phyloP scores from a whole-genome alignment of 2,329 filamentous ascomycete species.

The Biscogniauxia mediterranea region DNA sequence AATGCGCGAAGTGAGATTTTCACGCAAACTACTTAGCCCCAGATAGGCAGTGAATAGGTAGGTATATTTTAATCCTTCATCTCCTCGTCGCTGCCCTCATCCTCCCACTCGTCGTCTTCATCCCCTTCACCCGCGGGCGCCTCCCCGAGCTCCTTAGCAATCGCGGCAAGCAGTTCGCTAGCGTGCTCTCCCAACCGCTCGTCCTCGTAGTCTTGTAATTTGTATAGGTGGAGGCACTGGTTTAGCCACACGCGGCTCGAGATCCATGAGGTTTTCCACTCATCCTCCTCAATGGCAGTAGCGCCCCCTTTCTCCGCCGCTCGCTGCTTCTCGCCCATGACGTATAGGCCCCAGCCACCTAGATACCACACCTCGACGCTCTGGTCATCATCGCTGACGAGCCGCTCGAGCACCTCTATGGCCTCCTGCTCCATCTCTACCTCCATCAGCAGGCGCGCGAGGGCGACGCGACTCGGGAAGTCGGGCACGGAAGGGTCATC shows the following conservation, averaged over 20 bases:
- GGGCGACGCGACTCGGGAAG: constrained; percentile 80
- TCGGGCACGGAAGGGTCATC: constrained; percentile 74
- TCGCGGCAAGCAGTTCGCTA: constrained; percentile 63
- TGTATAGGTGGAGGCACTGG: constrained; percentile 77
- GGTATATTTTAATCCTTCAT: constrained; percentile 45
- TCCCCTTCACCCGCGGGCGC: constrained; percentile 54
- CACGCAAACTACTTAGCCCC: neutral
- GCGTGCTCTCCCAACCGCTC: constrained; percentile 74
- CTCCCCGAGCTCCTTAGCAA: constrained; percentile 64
- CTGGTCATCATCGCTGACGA: constrained; percentile 85
- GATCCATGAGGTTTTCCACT: constrained; percentile 63
- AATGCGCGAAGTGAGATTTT: neutral
- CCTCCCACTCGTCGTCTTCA: constrained; percentile 50
- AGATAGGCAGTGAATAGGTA: constrained; percentile 2
- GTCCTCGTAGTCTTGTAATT: constrained; percentile 79
- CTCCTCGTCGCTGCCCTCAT: constrained; percentile 53
- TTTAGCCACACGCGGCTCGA: constrained; percentile 81
- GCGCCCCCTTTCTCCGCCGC: constrained; percentile 42
- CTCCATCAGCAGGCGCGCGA: constrained; percentile 86
- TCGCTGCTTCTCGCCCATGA: constrained; percentile 69
- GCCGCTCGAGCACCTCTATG: constrained; percentile 76
- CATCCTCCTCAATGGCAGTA: constrained; percentile 40
- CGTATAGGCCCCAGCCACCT: constrained; percentile 87
- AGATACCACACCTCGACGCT: constrained; percentile 98
- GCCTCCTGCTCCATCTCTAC: constrained; percentile 83